Conservation (phyloP, 148 eudicot genomes). For the Rheum nobile region DNA sequence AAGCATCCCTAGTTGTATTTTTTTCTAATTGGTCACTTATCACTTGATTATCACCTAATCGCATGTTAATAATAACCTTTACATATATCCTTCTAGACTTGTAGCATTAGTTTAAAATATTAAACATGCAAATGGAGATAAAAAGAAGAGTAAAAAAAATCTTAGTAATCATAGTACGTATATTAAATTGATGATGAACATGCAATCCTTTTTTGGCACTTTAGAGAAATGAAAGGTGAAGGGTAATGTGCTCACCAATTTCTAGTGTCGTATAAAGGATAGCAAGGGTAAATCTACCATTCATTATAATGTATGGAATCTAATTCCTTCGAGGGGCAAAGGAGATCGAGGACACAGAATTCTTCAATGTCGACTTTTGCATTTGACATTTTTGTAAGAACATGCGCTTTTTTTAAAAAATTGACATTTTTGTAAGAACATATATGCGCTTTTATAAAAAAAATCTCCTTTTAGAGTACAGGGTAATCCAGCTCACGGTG, state of each 20-base stretch:
- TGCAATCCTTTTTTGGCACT: not conserved
- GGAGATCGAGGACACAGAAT: not conserved
- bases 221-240: not conserved
- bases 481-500: too few relatives aligned
- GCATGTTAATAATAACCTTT: too few relatives aligned
- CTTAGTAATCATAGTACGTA: not conserved
- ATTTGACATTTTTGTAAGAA: not conserved
- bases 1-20: too few relatives aligned
- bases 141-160: not conserved
- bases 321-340: not conserved
- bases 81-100: too few relatives aligned
- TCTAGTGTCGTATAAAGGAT: not conserved
- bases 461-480: too few relatives aligned
- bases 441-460: too few relatives aligned
- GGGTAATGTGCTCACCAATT: not conserved
- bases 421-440: too few relatives aligned
- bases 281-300: not conserved
- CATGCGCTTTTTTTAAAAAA: too few relatives aligned
- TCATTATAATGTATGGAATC: not conserved
- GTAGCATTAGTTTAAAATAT: too few relatives aligned
- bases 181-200: not conserved
- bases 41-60: too few relatives aligned
- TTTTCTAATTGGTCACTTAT: too few relatives aligned
- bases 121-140: too few relatives aligned
- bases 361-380: not conserved